These are phyloP conservation scores for Tritrichomonas foetus DNA, from an alignment of 208 protist species.

Conservation along the genomic window DNA sequence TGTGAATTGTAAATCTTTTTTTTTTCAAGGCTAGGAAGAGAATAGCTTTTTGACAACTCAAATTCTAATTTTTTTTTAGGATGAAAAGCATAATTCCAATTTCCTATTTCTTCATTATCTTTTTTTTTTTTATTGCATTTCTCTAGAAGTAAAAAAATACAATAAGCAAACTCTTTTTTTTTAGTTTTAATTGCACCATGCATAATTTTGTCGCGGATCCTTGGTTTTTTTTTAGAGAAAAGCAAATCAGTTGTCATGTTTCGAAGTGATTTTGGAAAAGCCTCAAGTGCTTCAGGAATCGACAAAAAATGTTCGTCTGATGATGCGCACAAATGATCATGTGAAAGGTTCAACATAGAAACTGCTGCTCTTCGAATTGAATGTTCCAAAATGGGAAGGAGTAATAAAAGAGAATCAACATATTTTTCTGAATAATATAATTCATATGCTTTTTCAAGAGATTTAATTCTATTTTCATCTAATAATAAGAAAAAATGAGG, in stretches of 20 bases:
- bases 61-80: too few relatives aligned
- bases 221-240: background rate
- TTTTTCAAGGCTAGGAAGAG: too few relatives aligned
- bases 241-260: background rate
- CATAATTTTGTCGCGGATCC: background rate
- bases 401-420: background rate
- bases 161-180: too few relatives aligned
- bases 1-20: too few relatives aligned
- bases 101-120: too few relatives aligned
- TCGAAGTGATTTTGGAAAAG: background rate
- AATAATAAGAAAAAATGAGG: too few relatives aligned
- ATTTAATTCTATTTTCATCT: background rate
- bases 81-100: too few relatives aligned
- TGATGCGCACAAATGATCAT: background rate
- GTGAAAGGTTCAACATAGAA: too few relatives aligned
- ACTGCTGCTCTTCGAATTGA: background rate
- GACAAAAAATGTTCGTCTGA: background rate
- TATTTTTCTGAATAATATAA: background rate
- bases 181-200: background rate
- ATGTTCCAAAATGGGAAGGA: background rate
- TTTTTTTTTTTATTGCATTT: too few relatives aligned
- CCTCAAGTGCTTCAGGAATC: background rate
- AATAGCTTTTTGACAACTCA: too few relatives aligned
- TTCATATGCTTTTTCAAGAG: background rate
- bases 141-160: too few relatives aligned